Evolutionary conservation across 2,329 filamentous ascomycete genomes (phyloP).

Genomic region (Fusarium virguliforme): DNA sequence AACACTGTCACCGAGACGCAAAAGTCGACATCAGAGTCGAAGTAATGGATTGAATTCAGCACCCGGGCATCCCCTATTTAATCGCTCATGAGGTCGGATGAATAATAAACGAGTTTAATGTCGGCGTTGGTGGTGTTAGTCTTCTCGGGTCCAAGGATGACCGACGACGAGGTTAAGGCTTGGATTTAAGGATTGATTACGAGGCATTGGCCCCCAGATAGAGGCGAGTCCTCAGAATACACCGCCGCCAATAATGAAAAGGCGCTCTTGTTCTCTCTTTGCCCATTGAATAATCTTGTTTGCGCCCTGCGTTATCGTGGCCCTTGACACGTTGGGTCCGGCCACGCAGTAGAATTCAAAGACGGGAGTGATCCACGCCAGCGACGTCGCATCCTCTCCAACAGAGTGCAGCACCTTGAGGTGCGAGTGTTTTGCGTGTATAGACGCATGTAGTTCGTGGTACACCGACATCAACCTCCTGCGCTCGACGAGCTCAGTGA

Average conservation of each 20-base stretch:
- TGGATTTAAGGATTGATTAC: conserved; percentile 44
- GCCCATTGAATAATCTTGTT: conserved; percentile 95
- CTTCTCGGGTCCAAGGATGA: conserved; percentile 37
- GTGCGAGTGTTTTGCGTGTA: conserved; percentile 88
- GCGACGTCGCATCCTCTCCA: conserved; percentile 80
- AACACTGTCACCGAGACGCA: conserved; percentile 37
- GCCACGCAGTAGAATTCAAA: conserved; percentile 98
- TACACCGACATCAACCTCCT: conserved; percentile 88
- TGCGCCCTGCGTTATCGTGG: conserved; percentile 84
- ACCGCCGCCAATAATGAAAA: conserved; percentile 98
- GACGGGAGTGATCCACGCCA: conserved; percentile 91
- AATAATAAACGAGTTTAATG: conserved; percentile 45
- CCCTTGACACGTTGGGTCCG: conserved; percentile 76
- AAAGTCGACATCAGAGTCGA: conserved; percentile 30
- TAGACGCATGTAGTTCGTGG: conserved; percentile 84
- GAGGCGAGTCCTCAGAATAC: conserved; percentile 71
- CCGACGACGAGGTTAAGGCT: conserved; percentile 34
- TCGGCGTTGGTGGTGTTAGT: conserved; percentile 48
- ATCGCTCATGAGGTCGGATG: conserved; percentile 34
- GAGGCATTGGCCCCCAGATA: conserved; percentile 38
- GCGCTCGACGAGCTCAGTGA: conserved; percentile 70
- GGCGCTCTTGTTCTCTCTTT: conserved; percentile 88
- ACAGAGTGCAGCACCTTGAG: conserved; percentile 89
- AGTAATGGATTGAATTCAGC: conserved; percentile 25
- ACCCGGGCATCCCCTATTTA: conserved; percentile 15